phyloP scores from a whole-genome alignment of 73 alveolate genomes.

The Symbiodinium natans region DNA sequence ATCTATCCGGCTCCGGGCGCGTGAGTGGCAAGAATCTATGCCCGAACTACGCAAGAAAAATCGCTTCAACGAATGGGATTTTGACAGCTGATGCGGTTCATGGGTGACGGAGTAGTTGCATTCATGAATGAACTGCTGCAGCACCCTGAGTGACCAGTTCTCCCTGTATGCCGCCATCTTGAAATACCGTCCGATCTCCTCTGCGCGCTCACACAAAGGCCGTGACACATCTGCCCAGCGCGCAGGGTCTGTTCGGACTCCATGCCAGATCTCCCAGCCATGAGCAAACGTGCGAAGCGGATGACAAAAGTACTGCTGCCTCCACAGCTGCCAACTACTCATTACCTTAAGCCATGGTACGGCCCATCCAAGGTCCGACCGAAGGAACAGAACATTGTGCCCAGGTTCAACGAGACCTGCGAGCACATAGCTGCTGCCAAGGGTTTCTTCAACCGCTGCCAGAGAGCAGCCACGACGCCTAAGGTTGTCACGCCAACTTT shows the following conservation, averaged over 20 bases:
- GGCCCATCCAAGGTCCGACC: not conserved
- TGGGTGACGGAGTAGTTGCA: not conserved
- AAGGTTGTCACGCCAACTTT: not conserved
- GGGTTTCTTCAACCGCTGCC: not conserved
- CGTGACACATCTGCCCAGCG: not conserved
- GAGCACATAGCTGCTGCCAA: not conserved
- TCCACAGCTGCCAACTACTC: not conserved
- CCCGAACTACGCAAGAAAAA: too few species aligned
- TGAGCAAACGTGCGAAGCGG: not conserved
- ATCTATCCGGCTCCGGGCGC: too few species aligned
- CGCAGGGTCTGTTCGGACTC: not conserved
- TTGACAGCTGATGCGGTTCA: not conserved
- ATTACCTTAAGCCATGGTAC: not conserved
- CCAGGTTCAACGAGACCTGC: not conserved
- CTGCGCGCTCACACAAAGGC: not conserved
- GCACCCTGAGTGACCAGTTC: not conserved
- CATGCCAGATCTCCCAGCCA: conserved; percentile 11
- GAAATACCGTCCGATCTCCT: not conserved
- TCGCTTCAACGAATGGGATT: too few species aligned
- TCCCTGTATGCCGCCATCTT: not conserved
- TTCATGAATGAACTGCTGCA: not conserved
- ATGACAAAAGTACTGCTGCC: not conserved
- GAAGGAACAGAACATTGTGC: not conserved
- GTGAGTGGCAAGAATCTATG: too few species aligned
- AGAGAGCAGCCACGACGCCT: not conserved